Evolutionary conservation across 352 stramenopile genomes (phyloP).

Genomic region (Aphanomyces euteiches): DNA sequence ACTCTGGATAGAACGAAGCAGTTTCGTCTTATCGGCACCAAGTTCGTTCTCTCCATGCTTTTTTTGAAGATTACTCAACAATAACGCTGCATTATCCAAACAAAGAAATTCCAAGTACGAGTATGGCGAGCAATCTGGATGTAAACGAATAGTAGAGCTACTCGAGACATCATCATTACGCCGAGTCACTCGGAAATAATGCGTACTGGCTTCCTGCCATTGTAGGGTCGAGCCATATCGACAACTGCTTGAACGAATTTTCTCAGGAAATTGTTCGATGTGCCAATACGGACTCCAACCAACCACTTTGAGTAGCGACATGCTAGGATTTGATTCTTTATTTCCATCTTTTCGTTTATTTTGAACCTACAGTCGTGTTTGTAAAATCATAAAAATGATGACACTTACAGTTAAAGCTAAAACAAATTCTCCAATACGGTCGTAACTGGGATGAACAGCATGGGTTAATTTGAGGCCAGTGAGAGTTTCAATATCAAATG

Average conservation of each 20-base stretch:
- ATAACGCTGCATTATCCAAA: conserved; percentile 50
- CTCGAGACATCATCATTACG: conserved; percentile 2
- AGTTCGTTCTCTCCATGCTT: conserved; percentile 34
- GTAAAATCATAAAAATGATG: neutral
- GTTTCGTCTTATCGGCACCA: conserved; percentile 16
- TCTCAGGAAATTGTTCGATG: conserved; percentile 43
- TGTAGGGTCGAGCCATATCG: conserved; percentile 38
- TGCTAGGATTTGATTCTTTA: conserved; percentile 13
- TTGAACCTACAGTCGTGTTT: conserved; percentile 10
- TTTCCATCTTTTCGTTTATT: conserved; percentile 26
- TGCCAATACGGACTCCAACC: conserved; percentile 59
- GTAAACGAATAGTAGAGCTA: conserved; percentile 26
- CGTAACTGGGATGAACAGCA: conserved; percentile 64
- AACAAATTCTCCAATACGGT: conserved; percentile 61
- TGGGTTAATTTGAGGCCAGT: conserved; percentile 62
- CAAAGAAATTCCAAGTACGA: conserved; percentile 64
- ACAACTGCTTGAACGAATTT: neutral
- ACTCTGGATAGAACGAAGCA: conserved; percentile 80
- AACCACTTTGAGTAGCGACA: conserved; percentile 38
- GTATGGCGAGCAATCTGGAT: conserved; percentile 34
- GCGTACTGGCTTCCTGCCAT: conserved; percentile 71
- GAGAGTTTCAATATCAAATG: conserved; percentile 55
- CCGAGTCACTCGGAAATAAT: conserved; percentile 66
- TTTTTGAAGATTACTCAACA: conserved; percentile 26
- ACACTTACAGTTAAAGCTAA: conserved; percentile 56